Evolutionary conservation across 2,329 filamentous ascomycete genomes (phyloP), one percentile per base, ranked within the genome.

Genomic region (Phyllachora maydis): DNA sequence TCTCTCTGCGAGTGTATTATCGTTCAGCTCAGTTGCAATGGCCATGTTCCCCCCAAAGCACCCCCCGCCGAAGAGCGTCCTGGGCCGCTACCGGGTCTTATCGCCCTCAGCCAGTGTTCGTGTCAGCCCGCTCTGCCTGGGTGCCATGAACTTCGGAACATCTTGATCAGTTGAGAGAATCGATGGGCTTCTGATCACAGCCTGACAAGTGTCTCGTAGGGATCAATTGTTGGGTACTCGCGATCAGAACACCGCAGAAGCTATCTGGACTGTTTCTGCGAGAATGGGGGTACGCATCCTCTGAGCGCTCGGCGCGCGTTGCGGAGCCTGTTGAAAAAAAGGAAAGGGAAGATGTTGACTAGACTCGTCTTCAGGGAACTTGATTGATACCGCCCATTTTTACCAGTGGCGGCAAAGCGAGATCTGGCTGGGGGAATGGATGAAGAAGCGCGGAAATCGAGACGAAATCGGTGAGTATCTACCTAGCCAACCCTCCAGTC

Each of bases 301-400:
- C 5, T 20, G 19, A 11, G 9, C 19, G 9, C 19, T 11, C 19
- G 6, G 9, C 19, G 9, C 19, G 4, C 19, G 5, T 12, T 19
- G 12, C 11, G 8, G 18, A 6, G 11, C 13, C 9, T 19, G 11
- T n/a, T 11, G 8, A 8, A 2, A 14, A 6, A 3, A 9, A 19
- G 6, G 17, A 9, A 8, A 11, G 8, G n/a, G n/a, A n/a, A n/a
- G n/a, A n/a, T n/a, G n/a, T n/a, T n/a, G 18, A 4, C 21, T 15
- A 3, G 10, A n/a, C 5, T 14, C 14, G 14, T 11, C 11, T 25
- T 21, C 60, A 28, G 73, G 74, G 13, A 79, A 79, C 46, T 78
- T 79, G 42, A 69, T 79, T 37, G 74, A 79, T 40, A 76, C 69
- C 0, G 38, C 69, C 28, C 73, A 67, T 47, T 70, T 69, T 41